A percentile compares a stretch with the other conserved stretches of the same genome.
phyloP scores from a whole-genome alignment of 768 basidiomycete genomes.

The Amanita muscaria region DNA sequence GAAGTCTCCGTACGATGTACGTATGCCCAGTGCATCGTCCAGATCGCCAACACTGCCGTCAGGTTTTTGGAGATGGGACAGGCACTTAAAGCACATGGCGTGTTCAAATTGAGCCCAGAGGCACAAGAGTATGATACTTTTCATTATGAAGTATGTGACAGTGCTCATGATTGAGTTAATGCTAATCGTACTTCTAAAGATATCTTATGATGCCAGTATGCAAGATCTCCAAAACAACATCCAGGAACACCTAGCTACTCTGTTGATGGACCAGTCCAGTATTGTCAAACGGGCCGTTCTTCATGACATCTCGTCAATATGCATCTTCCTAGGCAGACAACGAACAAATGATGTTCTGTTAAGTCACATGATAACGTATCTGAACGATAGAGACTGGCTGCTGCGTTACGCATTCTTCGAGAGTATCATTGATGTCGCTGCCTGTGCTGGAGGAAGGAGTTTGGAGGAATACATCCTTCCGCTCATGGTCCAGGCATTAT shows the following conservation, averaged over 20 bases:
- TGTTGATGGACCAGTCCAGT: constrained; percentile 83
- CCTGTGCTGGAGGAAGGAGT: constrained; percentile 84
- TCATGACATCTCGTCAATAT: constrained; percentile 78
- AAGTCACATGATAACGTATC: constrained; percentile 80
- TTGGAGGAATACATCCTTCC: constrained; percentile 97
- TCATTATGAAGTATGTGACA: constrained; percentile 66
- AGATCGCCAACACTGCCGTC: constrained; percentile 78
- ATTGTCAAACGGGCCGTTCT: constrained; percentile 89
- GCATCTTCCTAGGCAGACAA: constrained; percentile 88
- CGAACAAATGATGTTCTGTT: constrained; percentile 92
- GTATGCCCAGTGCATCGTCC: constrained; percentile 79
- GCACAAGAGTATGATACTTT: constrained; percentile 68
- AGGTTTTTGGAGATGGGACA: constrained; percentile 92
- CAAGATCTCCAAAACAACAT: constrained; percentile 79
- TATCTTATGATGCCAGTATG: constrained; percentile 83
- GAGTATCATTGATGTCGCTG: constrained; percentile 91
- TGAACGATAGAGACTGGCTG: constrained; percentile 91
- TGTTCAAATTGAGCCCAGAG: constrained; percentile 54
- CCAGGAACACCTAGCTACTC: constrained; percentile 78
- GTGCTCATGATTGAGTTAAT: no score
- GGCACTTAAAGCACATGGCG: constrained; percentile 77
- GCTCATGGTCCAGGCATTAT: constrained; percentile 89
- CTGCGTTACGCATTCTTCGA: constrained; percentile 90
- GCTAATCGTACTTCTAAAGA: no score
- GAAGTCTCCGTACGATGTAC: constrained; percentile 76